Conservation (phyloP, 345 rosid genomes). For the Excoecaria agallocha region DNA sequence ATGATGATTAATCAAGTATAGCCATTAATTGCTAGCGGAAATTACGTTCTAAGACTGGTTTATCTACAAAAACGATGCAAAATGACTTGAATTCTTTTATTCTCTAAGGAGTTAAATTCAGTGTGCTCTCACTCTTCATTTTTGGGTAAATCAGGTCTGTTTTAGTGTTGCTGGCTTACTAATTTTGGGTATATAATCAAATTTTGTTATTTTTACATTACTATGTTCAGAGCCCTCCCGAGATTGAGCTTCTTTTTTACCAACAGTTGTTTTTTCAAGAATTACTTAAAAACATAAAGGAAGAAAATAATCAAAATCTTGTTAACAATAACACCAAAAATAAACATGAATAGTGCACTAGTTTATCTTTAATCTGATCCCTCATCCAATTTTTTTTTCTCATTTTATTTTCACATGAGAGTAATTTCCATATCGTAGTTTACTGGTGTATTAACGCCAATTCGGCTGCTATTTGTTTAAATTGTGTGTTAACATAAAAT, state of each 20-base stretch:
- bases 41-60: neutral
- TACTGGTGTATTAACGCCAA: neutral
- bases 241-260: neutral
- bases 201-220: neutral
- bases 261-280: neutral
- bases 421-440: neutral
- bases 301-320: neutral
- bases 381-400: neutral
- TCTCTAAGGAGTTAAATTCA: neutral
- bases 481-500: neutral
- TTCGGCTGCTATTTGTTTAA: neutral
- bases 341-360: too few species aligned
- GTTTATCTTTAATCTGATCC: too few species aligned
- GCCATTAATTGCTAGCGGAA: neutral
- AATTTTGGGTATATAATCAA: neutral
- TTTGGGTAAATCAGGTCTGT: too few species aligned
- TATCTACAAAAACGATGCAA: too few species aligned
- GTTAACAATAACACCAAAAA: too few species aligned
- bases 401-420: neutral
- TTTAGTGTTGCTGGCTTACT: neutral
- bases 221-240: neutral
- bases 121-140: slow-evolving; percentile 40
- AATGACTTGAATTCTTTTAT: too few species aligned
- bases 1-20: neutral
- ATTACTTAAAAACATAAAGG: neutral